Evolutionary conservation across 371 early-diverging fungal genomes (phyloP).

Genomic region (Rhizopus arrhizus): DNA sequence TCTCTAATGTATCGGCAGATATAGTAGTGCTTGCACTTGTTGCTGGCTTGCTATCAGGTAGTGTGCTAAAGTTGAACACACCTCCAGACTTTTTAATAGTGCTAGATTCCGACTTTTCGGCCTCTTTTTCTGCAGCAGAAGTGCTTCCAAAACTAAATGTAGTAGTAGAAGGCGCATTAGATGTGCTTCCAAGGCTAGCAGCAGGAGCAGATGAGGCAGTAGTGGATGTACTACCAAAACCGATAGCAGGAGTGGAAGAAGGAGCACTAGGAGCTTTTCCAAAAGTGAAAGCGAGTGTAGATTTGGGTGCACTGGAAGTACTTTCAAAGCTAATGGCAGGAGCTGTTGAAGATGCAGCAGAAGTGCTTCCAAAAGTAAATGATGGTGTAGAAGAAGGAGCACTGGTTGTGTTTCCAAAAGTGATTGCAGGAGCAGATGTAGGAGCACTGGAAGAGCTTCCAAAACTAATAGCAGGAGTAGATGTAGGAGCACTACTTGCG

Average conservation of each 20-base stretch:
- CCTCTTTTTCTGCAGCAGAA: background rate
- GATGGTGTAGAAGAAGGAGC: background rate
- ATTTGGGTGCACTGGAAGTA: background rate
- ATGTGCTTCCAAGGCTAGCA: background rate
- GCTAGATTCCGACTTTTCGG: background rate
- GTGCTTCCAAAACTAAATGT: background rate
- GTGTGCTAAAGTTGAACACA: background rate
- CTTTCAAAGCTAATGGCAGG: background rate
- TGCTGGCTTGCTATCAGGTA: background rate
- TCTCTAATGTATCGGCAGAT: background rate
- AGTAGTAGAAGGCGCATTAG: background rate
- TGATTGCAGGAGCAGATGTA: background rate
- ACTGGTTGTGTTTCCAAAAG: background rate
- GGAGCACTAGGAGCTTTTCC: background rate
- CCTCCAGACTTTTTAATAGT: background rate
- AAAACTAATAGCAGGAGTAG: slow-evolving; percentile 1
- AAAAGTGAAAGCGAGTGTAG: slow-evolving; percentile 5
- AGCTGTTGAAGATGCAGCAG: background rate
- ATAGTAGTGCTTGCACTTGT: background rate
- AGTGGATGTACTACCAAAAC: background rate
- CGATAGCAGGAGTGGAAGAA: background rate
- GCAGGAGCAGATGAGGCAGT: background rate
- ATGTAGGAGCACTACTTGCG: background rate
- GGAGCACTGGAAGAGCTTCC: background rate
- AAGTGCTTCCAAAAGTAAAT: background rate